These are phyloP conservation scores for Phytophthora litchii DNA, from an alignment of 352 stramenopile species.

Conservation along the genomic window DNA sequence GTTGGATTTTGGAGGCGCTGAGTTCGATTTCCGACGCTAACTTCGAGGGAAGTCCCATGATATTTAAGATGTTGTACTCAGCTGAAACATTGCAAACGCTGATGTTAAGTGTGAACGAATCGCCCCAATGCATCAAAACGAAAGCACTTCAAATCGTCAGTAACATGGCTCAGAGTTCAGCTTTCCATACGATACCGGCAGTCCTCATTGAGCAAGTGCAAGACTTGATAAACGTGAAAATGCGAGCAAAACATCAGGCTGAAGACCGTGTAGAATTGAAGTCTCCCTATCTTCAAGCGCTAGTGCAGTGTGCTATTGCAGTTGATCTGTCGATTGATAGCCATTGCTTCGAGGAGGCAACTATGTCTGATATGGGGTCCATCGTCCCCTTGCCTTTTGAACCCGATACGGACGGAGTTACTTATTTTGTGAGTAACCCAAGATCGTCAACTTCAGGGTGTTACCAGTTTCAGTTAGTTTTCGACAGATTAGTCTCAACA, in stretches of 20 bases:
- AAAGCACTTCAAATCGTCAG: conserved; percentile 48
- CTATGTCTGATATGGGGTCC: not conserved
- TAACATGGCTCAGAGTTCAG: conserved; percentile 40
- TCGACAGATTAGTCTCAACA: conserved; percentile 28
- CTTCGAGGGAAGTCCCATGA: conserved; percentile 17
- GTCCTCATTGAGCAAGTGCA: conserved; percentile 48
- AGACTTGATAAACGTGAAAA: conserved; percentile 49
- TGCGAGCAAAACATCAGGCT: conserved; percentile 50
- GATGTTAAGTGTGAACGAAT: conserved; percentile 31
- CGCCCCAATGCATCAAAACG: conserved; percentile 53
- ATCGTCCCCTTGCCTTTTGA: conserved; percentile 6
- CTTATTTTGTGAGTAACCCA: conserved; percentile 20
- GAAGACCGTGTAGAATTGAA: conserved; percentile 64
- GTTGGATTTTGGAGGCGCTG: conserved; percentile 46
- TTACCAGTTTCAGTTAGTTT: conserved; percentile 32
- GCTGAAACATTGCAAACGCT: conserved; percentile 41
- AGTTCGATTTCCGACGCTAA: conserved; percentile 22
- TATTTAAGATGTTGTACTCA: conserved; percentile 39
- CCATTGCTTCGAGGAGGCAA: conserved; percentile 16
- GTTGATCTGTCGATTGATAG: conserved; percentile 68
- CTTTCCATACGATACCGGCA: conserved; percentile 48
- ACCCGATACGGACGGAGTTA: conserved; percentile 3
- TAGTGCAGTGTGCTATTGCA: conserved; percentile 63
- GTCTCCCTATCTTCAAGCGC: conserved; percentile 61
- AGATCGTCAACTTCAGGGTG: conserved; percentile 17